Percentiles rank a stretch among this genome's conserved stretches.
These are phyloP conservation scores for Phytophthora sojae DNA, from an alignment of 352 stramenopile genomes.

Conservation along the genomic window DNA sequence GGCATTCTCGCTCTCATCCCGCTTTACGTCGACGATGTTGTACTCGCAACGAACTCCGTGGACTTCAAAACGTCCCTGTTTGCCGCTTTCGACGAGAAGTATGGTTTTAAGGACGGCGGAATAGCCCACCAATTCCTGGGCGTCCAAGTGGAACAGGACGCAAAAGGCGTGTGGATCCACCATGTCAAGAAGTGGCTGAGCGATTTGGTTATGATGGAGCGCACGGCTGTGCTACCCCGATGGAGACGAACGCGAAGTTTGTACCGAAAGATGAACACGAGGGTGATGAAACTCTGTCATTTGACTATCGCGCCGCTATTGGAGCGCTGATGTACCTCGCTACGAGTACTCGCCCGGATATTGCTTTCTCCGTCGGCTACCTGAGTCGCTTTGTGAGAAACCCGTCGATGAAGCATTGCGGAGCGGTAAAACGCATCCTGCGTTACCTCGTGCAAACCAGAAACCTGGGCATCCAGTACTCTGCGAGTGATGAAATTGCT, in stretches of 20 bases:
- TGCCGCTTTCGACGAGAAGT: slow-evolving; percentile 11
- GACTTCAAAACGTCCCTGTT: slow-evolving; percentile 29
- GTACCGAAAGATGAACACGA: background rate
- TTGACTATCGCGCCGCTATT: background rate
- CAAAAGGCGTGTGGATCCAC: slow-evolving; percentile 2
- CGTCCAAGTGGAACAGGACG: slow-evolving; percentile 19
- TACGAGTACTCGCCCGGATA: background rate
- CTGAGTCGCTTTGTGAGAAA: background rate
- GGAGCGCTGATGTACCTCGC: background rate
- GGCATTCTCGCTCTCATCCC: background rate
- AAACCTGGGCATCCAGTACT: background rate
- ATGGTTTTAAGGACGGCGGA: slow-evolving; percentile 31
- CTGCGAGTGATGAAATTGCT: slow-evolving; percentile 10
- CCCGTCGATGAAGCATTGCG: background rate
- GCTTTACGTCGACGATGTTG: background rate
- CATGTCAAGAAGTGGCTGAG: background rate
- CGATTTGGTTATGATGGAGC: background rate
- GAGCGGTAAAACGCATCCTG: background rate
- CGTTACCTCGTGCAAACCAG: background rate
- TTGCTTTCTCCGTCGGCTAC: background rate
- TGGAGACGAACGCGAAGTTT: background rate
- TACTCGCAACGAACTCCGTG: background rate
- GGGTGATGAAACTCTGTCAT: background rate
- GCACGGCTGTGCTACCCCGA: background rate
- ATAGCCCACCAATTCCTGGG: slow-evolving; percentile 5